Evolutionary conservation across 805 yeast species (phyloP), one percentile per base, ranked within the genome.

Genomic region (Myxozyma neotropica): DNA sequence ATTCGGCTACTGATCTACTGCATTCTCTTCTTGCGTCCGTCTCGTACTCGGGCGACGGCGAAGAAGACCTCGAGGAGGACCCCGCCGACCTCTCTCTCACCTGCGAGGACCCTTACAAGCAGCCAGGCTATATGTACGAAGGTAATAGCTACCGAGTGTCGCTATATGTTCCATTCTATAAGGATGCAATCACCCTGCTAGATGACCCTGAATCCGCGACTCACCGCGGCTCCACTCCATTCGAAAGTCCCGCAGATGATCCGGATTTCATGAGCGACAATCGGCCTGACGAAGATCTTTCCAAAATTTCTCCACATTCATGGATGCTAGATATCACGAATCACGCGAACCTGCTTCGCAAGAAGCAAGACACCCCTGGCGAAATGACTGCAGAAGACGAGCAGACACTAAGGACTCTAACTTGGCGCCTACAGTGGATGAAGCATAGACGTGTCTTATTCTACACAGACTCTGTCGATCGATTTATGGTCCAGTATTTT

Each of bases 391-490:
- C 24, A 31, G 8, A 39, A 21, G 13, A 23, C 35, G 44, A 53
- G n/a, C n/a, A 33, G 33, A 21, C 27, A 40, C 53, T 57, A 38
- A 15, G n/a, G 13, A n/a, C 21, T 13, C n/a, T 38, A 19, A 38
- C 43, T 13, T 38, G 43, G 43, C 43, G 43, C 6, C 21, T 38
- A 19, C 43, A 38, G n/a, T 58, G 61, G 61, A 44, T 58, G 38
- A 29, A 53, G 24, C 49, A 58, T 24, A 26, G 46, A 26, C 63
- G 65, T 31, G 36, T 58, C 19, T 46, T 61, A n/a, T 31, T 61
- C 26, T 21, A 59, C n/a, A 56, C 59, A 4, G 65, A 61, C 40
- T 48, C 59, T 12, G 63, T 61, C 27, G 65, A 61, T 40, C 53
- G 59, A 23, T 58, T 38, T 24, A 50, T 53, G 54, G 26, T 31